Evolutionary conservation across 192 early-diverging fungal species (phyloP).

Genomic region (Phycomyces nitens): DNA sequence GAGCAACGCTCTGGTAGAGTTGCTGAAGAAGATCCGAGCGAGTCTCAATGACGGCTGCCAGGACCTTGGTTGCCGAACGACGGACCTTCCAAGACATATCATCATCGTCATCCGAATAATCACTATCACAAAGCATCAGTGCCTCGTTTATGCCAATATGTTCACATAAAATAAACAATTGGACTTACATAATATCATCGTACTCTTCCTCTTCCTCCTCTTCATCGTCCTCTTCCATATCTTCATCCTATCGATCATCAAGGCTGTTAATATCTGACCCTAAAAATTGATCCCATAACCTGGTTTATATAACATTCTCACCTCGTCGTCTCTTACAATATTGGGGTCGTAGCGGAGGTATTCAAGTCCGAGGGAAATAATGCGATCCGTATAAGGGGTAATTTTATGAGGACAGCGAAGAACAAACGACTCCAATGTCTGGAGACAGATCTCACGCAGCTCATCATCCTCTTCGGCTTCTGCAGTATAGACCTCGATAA

Average conservation of each 20-base stretch:
- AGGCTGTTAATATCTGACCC: not conserved
- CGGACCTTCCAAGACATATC: slow-evolving; percentile 93
- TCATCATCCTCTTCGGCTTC: slow-evolving; percentile 72
- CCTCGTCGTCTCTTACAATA: slow-evolving; percentile 58
- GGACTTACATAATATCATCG: slow-evolving; percentile 46
- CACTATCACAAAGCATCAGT: slow-evolving; percentile 36
- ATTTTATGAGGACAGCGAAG: slow-evolving; percentile 77
- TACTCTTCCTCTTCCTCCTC: slow-evolving; percentile 65
- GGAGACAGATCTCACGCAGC: slow-evolving; percentile 76
- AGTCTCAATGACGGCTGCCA: slow-evolving; percentile 66
- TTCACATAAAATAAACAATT: no score
- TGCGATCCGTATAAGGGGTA: slow-evolving; percentile 52
- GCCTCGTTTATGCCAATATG: not conserved
- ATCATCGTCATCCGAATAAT: slow-evolving; percentile 84
- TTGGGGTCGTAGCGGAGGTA: slow-evolving; percentile 86
- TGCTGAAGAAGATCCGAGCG: slow-evolving; percentile 62
- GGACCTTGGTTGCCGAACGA: slow-evolving; percentile 69
- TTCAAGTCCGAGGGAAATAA: slow-evolving; percentile 58
- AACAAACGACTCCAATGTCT: slow-evolving; percentile 74
- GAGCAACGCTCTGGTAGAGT: slow-evolving; percentile 66
- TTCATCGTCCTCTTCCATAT: slow-evolving; percentile 48
- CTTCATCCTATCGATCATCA: not conserved
- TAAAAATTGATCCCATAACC: no score
- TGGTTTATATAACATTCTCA: slow-evolving; percentile 8
- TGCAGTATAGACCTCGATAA: slow-evolving; percentile 52